Conservation (phyloP, 768 basidiomycete species). For the Naganishia friedmannii region DNA sequence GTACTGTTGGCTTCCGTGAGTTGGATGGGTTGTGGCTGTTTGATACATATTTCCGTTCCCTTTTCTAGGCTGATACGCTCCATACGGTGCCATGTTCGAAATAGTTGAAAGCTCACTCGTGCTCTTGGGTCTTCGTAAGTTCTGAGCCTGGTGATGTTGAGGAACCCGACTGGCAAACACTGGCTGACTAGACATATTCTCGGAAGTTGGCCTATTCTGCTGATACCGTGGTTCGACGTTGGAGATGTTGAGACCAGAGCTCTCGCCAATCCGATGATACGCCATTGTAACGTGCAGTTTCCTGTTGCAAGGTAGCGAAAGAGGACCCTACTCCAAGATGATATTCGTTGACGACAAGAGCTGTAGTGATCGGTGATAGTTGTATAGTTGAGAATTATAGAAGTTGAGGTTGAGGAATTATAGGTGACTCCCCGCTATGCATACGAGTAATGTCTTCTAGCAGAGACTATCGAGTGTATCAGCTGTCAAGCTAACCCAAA, state of each 20-base stretch:
- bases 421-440: neutral
- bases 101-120: constrained; percentile 11
- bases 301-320: neutral
- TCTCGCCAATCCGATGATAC: neutral
- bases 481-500: neutral
- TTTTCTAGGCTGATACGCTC: neutral
- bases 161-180: neutral
- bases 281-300: neutral
- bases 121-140: constrained; percentile 18
- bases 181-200: neutral
- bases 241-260: constrained; percentile 21
- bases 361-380: neutral
- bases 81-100: neutral
- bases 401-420: neutral
- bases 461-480: neutral
- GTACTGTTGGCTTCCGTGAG: neutral
- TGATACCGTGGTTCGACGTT: constrained; percentile 12
- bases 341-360: neutral
- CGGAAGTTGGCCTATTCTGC: constrained; percentile 1
- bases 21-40: neutral
- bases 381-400: too few species aligned
- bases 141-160: constrained; percentile 10
- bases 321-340: neutral
- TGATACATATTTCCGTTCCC: neutral
- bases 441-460: neutral